Conservation (phyloP, 2,329 filamentous ascomycete species). For the Colletotrichum camelliae region DNA sequence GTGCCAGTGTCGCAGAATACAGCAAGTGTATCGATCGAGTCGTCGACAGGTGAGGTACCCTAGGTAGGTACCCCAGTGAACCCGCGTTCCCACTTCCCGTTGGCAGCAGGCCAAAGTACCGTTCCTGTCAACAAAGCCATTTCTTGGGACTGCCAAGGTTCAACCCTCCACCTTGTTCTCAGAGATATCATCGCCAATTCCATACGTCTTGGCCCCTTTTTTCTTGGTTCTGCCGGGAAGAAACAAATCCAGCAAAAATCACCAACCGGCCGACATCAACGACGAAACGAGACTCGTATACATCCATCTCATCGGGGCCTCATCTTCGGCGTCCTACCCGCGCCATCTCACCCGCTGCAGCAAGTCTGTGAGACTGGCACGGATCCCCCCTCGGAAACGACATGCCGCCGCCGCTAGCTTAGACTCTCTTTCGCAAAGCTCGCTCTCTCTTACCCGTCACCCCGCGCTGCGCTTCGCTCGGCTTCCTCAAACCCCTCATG, state of each 20-base stretch:
- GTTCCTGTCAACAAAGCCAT: neutral
- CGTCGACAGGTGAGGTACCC: neutral
- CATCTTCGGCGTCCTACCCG: slow-evolving; percentile 14
- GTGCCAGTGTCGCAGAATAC: neutral
- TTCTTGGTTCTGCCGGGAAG: neutral
- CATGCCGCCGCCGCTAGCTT: slow-evolving; percentile 17
- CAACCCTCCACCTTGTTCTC: neutral
- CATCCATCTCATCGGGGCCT: neutral
- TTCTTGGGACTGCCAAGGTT: neutral
- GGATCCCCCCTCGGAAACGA: slow-evolving; percentile 20
- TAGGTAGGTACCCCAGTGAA: neutral
- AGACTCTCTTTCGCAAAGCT: neutral
- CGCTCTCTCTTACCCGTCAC: neutral
- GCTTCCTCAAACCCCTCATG: neutral
- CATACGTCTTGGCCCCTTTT: neutral
- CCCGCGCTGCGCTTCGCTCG: slow-evolving; percentile 3
- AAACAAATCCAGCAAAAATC: neutral
- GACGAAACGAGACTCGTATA: neutral
- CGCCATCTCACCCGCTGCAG: slow-evolving; percentile 4
- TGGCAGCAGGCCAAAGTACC: neutral
- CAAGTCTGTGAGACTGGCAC: slow-evolving; percentile 20
- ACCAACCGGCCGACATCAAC: neutral
- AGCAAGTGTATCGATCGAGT: neutral
- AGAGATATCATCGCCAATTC: neutral
- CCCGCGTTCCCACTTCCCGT: neutral